phyloP scores from a whole-genome alignment of 805 yeast genomes.

The Saccharomycopsis microspora region DNA sequence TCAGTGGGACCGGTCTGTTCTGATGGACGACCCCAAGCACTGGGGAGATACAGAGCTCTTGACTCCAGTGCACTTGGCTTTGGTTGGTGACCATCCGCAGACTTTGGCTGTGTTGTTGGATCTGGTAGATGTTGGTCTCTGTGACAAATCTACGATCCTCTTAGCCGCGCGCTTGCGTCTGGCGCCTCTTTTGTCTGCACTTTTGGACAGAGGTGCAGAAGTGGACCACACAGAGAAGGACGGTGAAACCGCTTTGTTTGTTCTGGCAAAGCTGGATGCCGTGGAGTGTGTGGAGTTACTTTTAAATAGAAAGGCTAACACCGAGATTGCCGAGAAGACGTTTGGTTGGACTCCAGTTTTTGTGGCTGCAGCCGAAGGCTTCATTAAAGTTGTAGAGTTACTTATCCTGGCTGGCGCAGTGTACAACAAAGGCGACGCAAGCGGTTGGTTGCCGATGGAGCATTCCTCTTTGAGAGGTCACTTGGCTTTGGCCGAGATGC shows the following conservation, averaged over 20 bases:
- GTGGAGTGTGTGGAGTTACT: slow-evolving; percentile 41
- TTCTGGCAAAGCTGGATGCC: slow-evolving; percentile 59
- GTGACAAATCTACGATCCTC: slow-evolving; percentile 47
- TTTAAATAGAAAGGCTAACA: slow-evolving; percentile 49
- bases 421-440: slow-evolving; percentile 51
- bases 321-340: slow-evolving; percentile 64
- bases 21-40: slow-evolving; percentile 42
- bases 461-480: slow-evolving; percentile 91
- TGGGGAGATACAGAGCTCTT: slow-evolving; percentile 70
- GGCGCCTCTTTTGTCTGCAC: slow-evolving; percentile 38
- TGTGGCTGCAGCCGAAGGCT: slow-evolving; percentile 83
- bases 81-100: slow-evolving; percentile 71
- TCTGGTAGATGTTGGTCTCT: slow-evolving; percentile 29
- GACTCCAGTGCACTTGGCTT: slow-evolving; percentile 77
- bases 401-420: slow-evolving; percentile 45
- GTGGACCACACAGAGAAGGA: slow-evolving; percentile 51
- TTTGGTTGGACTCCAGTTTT: slow-evolving; percentile 96
- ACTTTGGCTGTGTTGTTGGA: slow-evolving; percentile 53
- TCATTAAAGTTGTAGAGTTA: slow-evolving; percentile 38
- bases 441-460: slow-evolving; percentile 98
- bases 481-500: slow-evolving; percentile 49
- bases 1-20: slow-evolving; percentile 33
- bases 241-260: slow-evolving; percentile 74
- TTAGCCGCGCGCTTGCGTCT: slow-evolving; percentile 53
- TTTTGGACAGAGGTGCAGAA: slow-evolving; percentile 49